phyloP scores from a whole-genome alignment of 108 stramenopile genomes.

The Pelagomonas calceolata region DNA sequence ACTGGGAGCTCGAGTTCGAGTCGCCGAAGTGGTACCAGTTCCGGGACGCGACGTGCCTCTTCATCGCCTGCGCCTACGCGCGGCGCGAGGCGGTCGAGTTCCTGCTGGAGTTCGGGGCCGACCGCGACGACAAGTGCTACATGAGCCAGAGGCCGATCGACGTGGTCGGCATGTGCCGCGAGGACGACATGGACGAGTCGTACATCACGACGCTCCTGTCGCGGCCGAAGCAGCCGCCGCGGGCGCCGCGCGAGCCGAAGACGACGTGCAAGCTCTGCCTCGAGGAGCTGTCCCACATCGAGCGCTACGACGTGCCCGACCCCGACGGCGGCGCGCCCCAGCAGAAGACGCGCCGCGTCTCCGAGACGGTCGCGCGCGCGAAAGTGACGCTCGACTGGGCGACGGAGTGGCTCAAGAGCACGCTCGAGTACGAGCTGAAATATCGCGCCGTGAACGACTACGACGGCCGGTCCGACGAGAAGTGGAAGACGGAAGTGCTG shows the following conservation, averaged over 20 bases:
- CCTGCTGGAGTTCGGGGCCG: slow-evolving; percentile 5
- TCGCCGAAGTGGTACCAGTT: slow-evolving; percentile 8
- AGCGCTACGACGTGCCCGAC: neutral
- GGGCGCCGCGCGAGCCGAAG: neutral
- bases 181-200: neutral
- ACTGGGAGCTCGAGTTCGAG: slow-evolving; percentile 12
- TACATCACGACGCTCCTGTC: neutral
- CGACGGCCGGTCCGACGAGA: neutral
- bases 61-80: slow-evolving; percentile 4
- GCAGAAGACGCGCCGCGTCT: neutral
- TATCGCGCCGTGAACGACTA: neutral
- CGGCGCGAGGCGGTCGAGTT: neutral
- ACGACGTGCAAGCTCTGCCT: neutral
- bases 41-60: slow-evolving; percentile 5
- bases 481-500: neutral
- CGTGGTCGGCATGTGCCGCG: slow-evolving; percentile 3
- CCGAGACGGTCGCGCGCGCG: neutral
- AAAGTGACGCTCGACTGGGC: neutral
- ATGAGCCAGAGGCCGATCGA: slow-evolving; percentile 6
- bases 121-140: slow-evolving; percentile 11
- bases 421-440: neutral
- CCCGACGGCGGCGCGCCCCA: neutral
- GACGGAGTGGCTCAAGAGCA: neutral
- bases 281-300: neutral
- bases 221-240: neutral